Evolutionary conservation across 2,329 filamentous ascomycete species (phyloP), one percentile per base, ranked within the genome.

Genomic region (Pseudogymnoascus sp.): DNA sequence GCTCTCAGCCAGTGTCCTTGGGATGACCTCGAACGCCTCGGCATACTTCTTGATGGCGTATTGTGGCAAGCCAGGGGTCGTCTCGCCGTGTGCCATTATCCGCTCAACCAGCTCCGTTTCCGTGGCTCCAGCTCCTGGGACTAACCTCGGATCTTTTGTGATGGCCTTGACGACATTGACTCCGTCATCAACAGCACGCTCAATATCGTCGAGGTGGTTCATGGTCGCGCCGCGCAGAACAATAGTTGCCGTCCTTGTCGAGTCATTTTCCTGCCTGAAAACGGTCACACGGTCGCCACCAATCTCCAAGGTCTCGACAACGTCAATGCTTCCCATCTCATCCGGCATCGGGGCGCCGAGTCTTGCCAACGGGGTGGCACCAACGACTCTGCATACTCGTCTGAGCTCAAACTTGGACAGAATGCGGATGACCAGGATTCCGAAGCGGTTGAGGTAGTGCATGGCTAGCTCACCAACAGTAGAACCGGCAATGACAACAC

Each of bases 121-220:
- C 67, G 93, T 91, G 59, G 95, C 93, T 71, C 95, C 96, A 31
- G 95, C 95, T 68, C 95, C 95, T 38, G 95, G 92, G 0, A 99
- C 93, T 64, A 99, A 83, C 67, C 93, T 85, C 6, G 93, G 81
- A 74, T 99, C 96, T 75, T 90, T 90, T 66, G 95, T 97, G 75
- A 99, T 96, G 68, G 95, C 95, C 81, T 99, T 99, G 76, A 99
- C 90, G 62, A 96, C 96, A 74, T 97, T 99, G 76, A 99, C 95
- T 68, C 95, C 95, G 70, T 99, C 95, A 71, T 99, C 95, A 64
- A 99, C 93, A 61, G 95, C 95, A 68, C 95, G 88, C 82, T 99
- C 95, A 36, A 99, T 85, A 71, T 99, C 95, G 73, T 99, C 95
- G 23, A 99, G 86, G 76, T 97, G 91, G 80, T 99, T 99, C 78